A percentile compares a stretch with the other conserved stretches of the same genome.
Conservation (phyloP, 208 protist genomes). For the Leptomonas pyrrhocoris region DNA sequence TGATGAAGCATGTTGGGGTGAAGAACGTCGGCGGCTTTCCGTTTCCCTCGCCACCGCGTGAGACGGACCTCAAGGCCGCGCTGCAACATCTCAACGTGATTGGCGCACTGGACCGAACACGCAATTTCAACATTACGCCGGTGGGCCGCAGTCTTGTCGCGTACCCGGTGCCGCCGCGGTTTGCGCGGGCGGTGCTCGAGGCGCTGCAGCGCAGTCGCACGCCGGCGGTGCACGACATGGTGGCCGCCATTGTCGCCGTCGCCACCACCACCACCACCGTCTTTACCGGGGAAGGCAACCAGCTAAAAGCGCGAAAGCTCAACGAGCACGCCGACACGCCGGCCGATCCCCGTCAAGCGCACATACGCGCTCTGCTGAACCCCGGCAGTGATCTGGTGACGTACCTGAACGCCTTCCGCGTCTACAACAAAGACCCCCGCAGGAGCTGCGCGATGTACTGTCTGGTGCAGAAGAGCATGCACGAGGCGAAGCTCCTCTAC, state of each 20-base stretch:
- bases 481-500: slow-evolving; percentile 70
- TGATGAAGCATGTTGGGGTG: slow-evolving; percentile 93
- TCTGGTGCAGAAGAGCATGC: slow-evolving; percentile 87
- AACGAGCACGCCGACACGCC: slow-evolving; percentile 35
- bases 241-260: slow-evolving; percentile 66
- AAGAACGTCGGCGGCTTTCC: slow-evolving; percentile 88
- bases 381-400: slow-evolving; percentile 89
- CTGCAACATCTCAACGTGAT: slow-evolving; percentile 78
- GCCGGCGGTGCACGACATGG: slow-evolving; percentile 35
- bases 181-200: slow-evolving; percentile 77
- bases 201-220: slow-evolving; percentile 41
- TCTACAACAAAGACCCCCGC: slow-evolving; percentile 47
- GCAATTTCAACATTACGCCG: slow-evolving; percentile 63
- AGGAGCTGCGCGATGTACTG: slow-evolving; percentile 64
- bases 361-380: slow-evolving; percentile 65
- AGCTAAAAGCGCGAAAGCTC: slow-evolving; percentile 63
- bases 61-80: slow-evolving; percentile 69
- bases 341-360: slow-evolving; percentile 42
- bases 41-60: slow-evolving; percentile 81
- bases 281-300: slow-evolving; percentile 87
- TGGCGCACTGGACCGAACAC: slow-evolving; percentile 62
- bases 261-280: slow-evolving; percentile 78
- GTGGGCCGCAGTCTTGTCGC: slow-evolving; percentile 68
- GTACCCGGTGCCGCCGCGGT: slow-evolving; percentile 87
- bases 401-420: slow-evolving; percentile 73